These are phyloP conservation scores for Candida silvicultrix DNA, from an alignment of 805 yeast genomes.

Conservation along the genomic window DNA sequence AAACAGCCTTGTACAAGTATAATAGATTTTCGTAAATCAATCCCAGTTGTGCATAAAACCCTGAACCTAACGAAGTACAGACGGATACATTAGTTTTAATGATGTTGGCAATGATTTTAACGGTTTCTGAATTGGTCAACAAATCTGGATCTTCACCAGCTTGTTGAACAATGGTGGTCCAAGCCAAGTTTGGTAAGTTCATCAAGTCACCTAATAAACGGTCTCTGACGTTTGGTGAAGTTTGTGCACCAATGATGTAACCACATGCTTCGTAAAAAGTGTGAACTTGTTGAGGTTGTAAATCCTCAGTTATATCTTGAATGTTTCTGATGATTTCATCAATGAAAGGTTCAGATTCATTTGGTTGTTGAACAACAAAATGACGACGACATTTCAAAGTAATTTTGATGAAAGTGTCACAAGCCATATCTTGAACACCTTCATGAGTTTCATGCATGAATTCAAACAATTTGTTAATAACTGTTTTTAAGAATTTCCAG, in stretches of 20 bases:
- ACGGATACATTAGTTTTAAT: slow-evolving; percentile 94
- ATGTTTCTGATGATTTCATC: slow-evolving; percentile 82
- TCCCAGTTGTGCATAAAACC: slow-evolving; percentile 83
- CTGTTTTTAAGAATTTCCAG: slow-evolving; percentile 96
- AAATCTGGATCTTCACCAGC: slow-evolving; percentile 80
- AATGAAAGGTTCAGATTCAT: slow-evolving; percentile 86
- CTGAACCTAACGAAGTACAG: slow-evolving; percentile 91
- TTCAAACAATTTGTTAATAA: slow-evolving; percentile 90
- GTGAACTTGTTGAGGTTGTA: slow-evolving; percentile 96
- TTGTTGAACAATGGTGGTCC: slow-evolving; percentile 83
- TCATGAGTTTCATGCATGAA: slow-evolving; percentile 99
- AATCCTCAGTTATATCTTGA: slow-evolving; percentile 81
- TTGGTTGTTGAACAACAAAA: slow-evolving; percentile 81
- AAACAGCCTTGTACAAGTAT: slow-evolving; percentile 81
- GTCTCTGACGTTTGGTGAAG: slow-evolving; percentile 60
- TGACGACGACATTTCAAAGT: slow-evolving; percentile 93
- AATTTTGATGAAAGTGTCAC: slow-evolving; percentile 96
- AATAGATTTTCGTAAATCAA: slow-evolving; percentile 85
- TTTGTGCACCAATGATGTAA: slow-evolving; percentile 83
- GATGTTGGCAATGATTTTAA: slow-evolving; percentile 87
- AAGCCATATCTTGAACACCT: slow-evolving; percentile 99
- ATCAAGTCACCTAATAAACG: slow-evolving; percentile 70
- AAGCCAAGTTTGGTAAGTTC: slow-evolving; percentile 90
- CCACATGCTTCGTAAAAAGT: slow-evolving; percentile 98
- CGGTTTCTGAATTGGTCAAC: slow-evolving; percentile 73